Evolutionary conservation across 1,284 basidiomycete species (phyloP).

Genomic region (Ganoderma resinaceum): DNA sequence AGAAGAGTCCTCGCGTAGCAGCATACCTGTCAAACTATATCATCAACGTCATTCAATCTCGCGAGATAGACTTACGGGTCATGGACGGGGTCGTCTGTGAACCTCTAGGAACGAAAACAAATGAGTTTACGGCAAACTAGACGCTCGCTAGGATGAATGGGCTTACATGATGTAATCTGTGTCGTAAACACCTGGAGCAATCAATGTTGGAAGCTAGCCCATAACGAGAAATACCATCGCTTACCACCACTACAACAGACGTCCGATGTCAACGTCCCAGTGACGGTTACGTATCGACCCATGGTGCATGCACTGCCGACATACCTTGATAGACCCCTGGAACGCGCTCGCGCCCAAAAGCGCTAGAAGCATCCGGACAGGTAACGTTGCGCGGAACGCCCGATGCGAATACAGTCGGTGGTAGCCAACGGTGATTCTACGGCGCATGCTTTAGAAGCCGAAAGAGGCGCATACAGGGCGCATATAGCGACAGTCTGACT

Average conservation of each 20-base stretch:
- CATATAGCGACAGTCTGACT: slow-evolving; percentile 30
- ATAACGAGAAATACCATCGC: slow-evolving; percentile 8
- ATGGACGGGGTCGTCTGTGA: slow-evolving; percentile 77
- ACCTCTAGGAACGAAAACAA: slow-evolving; percentile 51
- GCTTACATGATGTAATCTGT: slow-evolving; percentile 78
- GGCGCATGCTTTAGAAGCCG: slow-evolving; percentile 6
- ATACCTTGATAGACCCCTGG: slow-evolving; percentile 68
- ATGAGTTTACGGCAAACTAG: slow-evolving; percentile 1
- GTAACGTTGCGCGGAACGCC: slow-evolving; percentile 65
- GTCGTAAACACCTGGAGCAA: slow-evolving; percentile 68
- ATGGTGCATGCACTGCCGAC: slow-evolving; percentile 31
- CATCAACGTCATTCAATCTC: background rate
- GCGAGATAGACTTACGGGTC: slow-evolving; percentile 62
- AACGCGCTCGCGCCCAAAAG: slow-evolving; percentile 75
- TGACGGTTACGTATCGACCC: background rate
- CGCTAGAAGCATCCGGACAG: slow-evolving; percentile 65
- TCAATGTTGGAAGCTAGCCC: background rate
- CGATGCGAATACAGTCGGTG: slow-evolving; percentile 81
- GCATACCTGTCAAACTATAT: slow-evolving; percentile 57
- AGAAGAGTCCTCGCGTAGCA: slow-evolving; percentile 75
- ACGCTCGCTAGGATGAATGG: background rate
- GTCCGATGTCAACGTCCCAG: background rate
- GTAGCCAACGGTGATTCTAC: slow-evolving; percentile 77
- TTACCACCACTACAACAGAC: slow-evolving; percentile 38
- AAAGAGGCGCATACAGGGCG: slow-evolving; percentile 2